Conservation (phyloP, 352 stramenopile species). For the Globisporangium alternatum region DNA sequence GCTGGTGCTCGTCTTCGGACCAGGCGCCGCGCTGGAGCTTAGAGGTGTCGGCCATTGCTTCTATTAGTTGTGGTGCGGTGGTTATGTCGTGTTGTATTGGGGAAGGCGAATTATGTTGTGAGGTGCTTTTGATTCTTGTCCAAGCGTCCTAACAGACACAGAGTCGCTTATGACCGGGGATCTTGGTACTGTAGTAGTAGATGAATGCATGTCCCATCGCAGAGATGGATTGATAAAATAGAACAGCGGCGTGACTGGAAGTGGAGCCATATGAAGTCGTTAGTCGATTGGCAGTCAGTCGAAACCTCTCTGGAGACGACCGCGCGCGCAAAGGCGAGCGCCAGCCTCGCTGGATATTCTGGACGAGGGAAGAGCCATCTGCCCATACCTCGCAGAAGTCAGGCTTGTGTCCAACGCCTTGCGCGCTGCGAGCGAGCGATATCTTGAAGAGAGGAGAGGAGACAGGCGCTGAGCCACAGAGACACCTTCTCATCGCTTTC, state of each 20-base stretch:
- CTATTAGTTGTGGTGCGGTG: not conserved
- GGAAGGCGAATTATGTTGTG: constrained; percentile 7
- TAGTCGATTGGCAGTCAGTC: not conserved
- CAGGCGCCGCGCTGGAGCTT: constrained; percentile 14
- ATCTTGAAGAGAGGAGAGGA: too few relatives aligned
- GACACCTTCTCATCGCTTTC: too few relatives aligned
- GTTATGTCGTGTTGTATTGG: not conserved
- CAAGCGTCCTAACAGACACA: not conserved
- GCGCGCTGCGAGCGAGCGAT: too few relatives aligned
- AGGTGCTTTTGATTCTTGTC: not conserved
- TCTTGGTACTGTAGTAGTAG: too few relatives aligned
- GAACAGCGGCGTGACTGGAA: not conserved
- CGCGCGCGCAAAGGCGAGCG: too few relatives aligned
- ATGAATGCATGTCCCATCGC: not conserved
- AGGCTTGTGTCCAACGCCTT: not conserved
- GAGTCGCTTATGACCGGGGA: too few relatives aligned
- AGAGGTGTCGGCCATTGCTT: not conserved
- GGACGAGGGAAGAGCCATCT: not conserved
- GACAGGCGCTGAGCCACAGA: too few relatives aligned
- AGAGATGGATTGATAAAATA: not conserved
- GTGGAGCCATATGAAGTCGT: not conserved
- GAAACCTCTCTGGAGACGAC: not conserved
- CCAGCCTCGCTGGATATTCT: constrained; percentile 10
- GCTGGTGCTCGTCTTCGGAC: constrained; percentile 22
- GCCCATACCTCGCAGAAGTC: not conserved